Evolutionary conservation across 2,329 filamentous ascomycete genomes (phyloP), one percentile per base, ranked within the genome.

Genomic region (Aspergillus melleus): DNA sequence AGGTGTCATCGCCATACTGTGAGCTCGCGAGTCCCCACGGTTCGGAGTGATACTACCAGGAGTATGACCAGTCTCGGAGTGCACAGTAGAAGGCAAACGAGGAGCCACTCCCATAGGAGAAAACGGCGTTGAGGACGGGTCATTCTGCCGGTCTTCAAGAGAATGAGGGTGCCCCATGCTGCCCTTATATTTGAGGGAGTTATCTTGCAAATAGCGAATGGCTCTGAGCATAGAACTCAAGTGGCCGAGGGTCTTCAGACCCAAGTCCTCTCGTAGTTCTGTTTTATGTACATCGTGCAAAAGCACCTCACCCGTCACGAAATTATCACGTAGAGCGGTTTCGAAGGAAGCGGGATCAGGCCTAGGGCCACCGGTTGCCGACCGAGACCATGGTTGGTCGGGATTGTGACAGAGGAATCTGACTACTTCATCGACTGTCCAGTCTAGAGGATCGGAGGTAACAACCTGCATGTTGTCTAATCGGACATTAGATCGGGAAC

Each of bases 371-470:
- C 67, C 65, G 11, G 66, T 60, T n/a, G 66, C 61, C 16, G 69
- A 73, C 20, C 65, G 64, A 10, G 72, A 68, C 76, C 77, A 79
- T 54, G 72, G 69, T 10, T 84, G 81, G 52, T 79, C 78, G 3
- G 79, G 70, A 2, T 78, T 68, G 22, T 83, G 80, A 70, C 88
- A 91, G 3, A 96, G 79, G 68, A 88, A 87, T 16, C 80, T 72
- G 10, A 90, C 83, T 11, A 96, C 85, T 39, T 86, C 82, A 42
- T 89, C 86, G 32, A 88, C 80, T 39, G 84, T 83, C 92, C 92
- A 96, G 56, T 83, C 70, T 73, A 88, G 89, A n/a, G 92, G 91
- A 75, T 96, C 91, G 16, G 74, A 72, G 52, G 74, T 74, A 54
- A 61, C 62, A 26, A 63, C 55, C 20, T 65, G 55, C 74, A 76